Evolutionary conservation across 257 asterid genomes (phyloP), one percentile per base, ranked within the genome.

Genomic region (Handroanthus guayacan): DNA sequence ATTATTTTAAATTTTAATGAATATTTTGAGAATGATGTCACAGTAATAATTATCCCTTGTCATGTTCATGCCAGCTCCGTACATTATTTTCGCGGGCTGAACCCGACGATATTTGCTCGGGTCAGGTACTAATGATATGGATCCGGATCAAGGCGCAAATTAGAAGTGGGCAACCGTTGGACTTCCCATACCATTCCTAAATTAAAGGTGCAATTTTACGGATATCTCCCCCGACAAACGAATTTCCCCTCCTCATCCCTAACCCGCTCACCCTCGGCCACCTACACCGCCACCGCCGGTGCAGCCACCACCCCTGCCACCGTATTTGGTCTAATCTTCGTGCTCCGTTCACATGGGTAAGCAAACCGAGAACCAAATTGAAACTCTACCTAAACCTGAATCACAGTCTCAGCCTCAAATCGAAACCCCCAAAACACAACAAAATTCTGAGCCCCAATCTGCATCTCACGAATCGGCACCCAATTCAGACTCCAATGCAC

Each of bases 281-380:
- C 67, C 74, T 0, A 43, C 62, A 5, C 69, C 73, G n/a, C 51
- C 85, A 12, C 60, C 50, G 10, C 61, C 69, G 14, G 61, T 65
- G n/a, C 72, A 65, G 1, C 18, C 63, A 5, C 76, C 31, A 52
- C 65, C 7, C 61, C 3, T 62, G 41, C 34, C 31, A 25, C 72
- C 69, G 64, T 50, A 48, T 31, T 52, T 52, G 52, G 34, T 62
- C 48, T 56, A 9, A 69, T 6, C 12, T 1, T 18, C 43, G 58
- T 25, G 6, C 71, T 51, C 18, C 63, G 41, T 67, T 75, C 87
- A 41, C 62, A 94, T 94, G 98, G 93, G 89, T 82, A 96, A 89
- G 63, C 93, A 86, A 74, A 76, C 85, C 75, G 84, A 73, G 72
- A 50, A 64, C 50, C 88, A 83, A 55, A 66, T 52, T 54, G 72